phyloP scores from a whole-genome alignment of 352 stramenopile species.

The Phytophthora hybrid region DNA sequence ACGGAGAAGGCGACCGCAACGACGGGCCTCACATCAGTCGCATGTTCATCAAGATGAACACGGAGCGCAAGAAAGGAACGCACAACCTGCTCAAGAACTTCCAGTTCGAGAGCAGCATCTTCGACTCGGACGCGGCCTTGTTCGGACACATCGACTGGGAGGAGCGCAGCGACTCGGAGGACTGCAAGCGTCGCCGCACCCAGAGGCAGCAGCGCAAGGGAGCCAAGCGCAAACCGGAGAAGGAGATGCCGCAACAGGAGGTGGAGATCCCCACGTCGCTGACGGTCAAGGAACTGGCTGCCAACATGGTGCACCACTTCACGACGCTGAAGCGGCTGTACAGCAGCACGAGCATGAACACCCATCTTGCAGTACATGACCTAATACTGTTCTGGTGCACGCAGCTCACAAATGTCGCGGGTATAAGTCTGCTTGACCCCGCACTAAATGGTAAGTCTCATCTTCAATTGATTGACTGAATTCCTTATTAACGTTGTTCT shows the following conservation, averaged over 20 bases:
- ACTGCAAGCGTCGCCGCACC: constrained; percentile 66
- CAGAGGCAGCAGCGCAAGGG: constrained; percentile 70
- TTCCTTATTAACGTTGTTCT: too few species aligned
- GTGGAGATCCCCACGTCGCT: constrained; percentile 83
- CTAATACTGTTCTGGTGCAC: too few species aligned
- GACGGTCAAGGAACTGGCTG: constrained; percentile 82
- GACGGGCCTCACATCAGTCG: constrained; percentile 30
- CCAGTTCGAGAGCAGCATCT: constrained; percentile 90
- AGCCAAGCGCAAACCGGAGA: constrained; percentile 48
- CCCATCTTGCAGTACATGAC: too few species aligned
- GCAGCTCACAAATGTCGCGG: constrained; percentile 69
- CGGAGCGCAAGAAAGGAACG: constrained; percentile 78
- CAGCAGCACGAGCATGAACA: too few species aligned
- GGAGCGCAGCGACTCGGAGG: constrained; percentile 52
- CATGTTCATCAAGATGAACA: constrained; percentile 69
- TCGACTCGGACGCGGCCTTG: constrained; percentile 67
- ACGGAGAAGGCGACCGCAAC: constrained; percentile 23
- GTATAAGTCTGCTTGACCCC: too few species aligned
- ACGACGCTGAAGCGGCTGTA: too few species aligned
- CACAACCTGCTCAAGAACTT: constrained; percentile 82
- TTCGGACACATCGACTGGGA: constrained; percentile 87
- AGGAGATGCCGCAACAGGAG: constrained; percentile 59
- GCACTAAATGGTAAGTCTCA: too few species aligned
- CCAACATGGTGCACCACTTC: too few species aligned
- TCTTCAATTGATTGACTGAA: too few species aligned